phyloP scores from a whole-genome alignment of 331 rosid species.

The Rosa hybrid region DNA sequence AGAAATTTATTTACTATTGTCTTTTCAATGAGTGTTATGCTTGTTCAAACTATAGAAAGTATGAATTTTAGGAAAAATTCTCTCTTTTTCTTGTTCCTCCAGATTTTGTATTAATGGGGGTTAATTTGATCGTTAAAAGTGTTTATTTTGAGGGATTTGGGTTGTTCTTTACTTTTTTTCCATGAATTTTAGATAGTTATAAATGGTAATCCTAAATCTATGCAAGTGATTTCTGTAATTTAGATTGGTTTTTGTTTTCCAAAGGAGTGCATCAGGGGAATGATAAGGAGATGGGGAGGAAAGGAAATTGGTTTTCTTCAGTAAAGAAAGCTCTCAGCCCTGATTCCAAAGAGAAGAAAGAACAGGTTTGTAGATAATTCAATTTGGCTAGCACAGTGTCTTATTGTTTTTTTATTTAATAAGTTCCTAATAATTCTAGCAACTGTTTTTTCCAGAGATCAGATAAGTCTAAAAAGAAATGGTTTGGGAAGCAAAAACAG shows the following conservation, averaged over 20 bases:
- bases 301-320: conserved; percentile 90
- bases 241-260: conserved; percentile 10
- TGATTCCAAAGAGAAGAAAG: conserved; percentile 69
- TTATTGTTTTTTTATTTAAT: background rate
- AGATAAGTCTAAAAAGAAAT: conserved; percentile 82
- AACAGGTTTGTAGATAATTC: conserved; percentile 46
- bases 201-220: background rate
- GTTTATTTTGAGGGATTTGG: background rate
- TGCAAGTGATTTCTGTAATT: conserved; percentile 31
- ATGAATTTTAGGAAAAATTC: background rate
- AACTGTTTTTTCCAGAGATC: conserved; percentile 50
- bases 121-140: background rate
- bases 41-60: background rate
- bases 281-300: conserved; percentile 86
- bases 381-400: background rate
- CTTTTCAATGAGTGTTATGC: background rate
- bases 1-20: background rate
- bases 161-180: background rate
- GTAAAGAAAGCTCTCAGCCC: conserved; percentile 98
- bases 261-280: conserved; percentile 59
- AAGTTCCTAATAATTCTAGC: conserved; percentile 28
- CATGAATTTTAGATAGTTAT: background rate
- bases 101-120: background rate
- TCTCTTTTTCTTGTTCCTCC: background rate
- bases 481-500: conserved; percentile 88